Conservation (phyloP, 2,329 filamentous ascomycete genomes). For the Colletotrichum lentis region DNA sequence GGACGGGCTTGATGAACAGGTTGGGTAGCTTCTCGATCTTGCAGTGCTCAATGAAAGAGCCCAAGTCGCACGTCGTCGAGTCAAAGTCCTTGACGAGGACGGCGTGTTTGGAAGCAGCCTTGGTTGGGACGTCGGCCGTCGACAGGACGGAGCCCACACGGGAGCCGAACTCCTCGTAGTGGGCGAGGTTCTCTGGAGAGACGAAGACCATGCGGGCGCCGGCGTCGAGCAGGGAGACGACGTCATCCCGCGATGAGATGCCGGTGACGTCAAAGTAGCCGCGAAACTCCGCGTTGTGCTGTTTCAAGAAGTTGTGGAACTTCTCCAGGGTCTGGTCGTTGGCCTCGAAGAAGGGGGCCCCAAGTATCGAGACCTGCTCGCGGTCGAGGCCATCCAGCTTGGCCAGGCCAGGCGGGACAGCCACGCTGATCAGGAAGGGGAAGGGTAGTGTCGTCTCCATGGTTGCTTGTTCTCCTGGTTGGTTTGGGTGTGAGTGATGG, state of each 20-base stretch:
- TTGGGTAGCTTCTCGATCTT: constrained; percentile 57
- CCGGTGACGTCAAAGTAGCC: constrained; percentile 80
- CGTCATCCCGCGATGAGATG: constrained; percentile 73
- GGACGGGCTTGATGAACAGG: constrained; percentile 60
- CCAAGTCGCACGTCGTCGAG: constrained; percentile 50
- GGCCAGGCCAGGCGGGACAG: constrained; percentile 58
- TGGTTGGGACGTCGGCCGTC: constrained; percentile 53
- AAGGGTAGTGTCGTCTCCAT: constrained; percentile 73
- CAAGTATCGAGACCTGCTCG: constrained; percentile 67
- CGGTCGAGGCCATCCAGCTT: constrained; percentile 62
- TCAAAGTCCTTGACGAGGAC: constrained; percentile 64
- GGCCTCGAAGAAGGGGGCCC: constrained; percentile 66
- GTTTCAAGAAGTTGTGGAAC: constrained; percentile 57
- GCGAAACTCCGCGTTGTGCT: constrained; percentile 61
- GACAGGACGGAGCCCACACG: constrained; percentile 63
- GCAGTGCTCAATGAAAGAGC: constrained; percentile 55
- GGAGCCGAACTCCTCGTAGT: constrained; percentile 63
- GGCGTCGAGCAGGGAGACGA: constrained; percentile 82
- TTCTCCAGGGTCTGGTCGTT: constrained; percentile 58
- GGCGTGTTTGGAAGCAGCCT: constrained; percentile 55
- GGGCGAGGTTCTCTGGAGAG: constrained; percentile 70
- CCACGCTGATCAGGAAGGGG: constrained; percentile 68
- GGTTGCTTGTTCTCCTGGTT: constrained; percentile 36
- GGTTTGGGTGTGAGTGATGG: constrained; percentile 1
- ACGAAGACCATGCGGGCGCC: constrained; percentile 89